Evolutionary conservation across 1,284 basidiomycete species (phyloP).

Genomic region (Porphyrellus sp.): DNA sequence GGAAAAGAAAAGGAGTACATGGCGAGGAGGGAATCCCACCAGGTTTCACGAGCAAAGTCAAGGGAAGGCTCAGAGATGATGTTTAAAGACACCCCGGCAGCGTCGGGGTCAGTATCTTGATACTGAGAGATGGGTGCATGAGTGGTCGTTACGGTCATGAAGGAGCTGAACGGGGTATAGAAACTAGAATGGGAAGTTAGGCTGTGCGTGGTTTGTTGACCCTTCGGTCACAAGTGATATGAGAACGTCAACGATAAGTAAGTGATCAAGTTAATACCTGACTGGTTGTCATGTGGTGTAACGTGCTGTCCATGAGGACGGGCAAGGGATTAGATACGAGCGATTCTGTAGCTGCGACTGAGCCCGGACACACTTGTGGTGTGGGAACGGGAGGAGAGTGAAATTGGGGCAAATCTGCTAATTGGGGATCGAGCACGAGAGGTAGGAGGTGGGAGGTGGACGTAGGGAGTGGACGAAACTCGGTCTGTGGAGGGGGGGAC

Average conservation of each 20-base stretch:
- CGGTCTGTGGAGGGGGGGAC: constrained; percentile 7
- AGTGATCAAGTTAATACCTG: constrained; percentile 33
- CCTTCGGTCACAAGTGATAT: constrained; percentile 28
- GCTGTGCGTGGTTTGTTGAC: constrained; percentile 4
- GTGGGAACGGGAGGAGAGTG: neutral
- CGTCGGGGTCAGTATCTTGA: constrained; percentile 36
- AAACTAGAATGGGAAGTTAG: constrained; percentile 6
- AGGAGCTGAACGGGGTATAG: neutral
- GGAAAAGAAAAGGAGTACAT: constrained; percentile 46
- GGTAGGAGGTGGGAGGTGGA: constrained; percentile 1
- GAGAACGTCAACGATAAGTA: constrained; percentile 24
- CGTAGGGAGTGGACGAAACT: neutral
- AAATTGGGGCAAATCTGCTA: constrained; percentile 18
- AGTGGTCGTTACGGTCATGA: neutral
- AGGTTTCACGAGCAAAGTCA: constrained; percentile 64
- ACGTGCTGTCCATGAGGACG: constrained; percentile 3
- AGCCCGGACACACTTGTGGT: neutral
- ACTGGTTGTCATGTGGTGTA: constrained; percentile 20
- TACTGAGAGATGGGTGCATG: constrained; percentile 10
- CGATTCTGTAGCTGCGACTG: constrained; percentile 2
- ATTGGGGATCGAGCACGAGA: constrained; percentile 27
- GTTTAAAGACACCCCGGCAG: constrained; percentile 21
- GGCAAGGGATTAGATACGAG: constrained; percentile 6
- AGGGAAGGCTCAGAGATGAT: constrained; percentile 55
- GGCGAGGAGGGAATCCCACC: constrained; percentile 70